Percentiles rank a stretch among this genome's conserved stretches.
Conservation (phyloP, 345 rosid species). For the Isatis tinctoria region DNA sequence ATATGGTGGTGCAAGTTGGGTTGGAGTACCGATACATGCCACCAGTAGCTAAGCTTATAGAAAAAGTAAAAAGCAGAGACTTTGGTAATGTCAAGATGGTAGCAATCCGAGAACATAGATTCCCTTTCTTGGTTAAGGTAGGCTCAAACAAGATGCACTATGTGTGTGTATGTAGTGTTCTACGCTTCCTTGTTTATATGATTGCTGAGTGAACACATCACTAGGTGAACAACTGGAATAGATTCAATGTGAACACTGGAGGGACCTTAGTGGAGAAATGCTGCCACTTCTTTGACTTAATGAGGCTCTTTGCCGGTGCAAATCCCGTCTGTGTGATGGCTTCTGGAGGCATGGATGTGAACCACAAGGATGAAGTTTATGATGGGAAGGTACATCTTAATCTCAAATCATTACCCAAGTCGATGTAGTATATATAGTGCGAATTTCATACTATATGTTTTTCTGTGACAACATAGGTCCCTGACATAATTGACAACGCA, state of each 20-base stretch:
- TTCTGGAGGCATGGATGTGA: constrained; percentile 89
- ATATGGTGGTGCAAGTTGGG: constrained; percentile 90
- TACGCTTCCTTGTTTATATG: not conserved
- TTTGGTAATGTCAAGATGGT: constrained; percentile 86
- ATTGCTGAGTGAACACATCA: constrained; percentile 6
- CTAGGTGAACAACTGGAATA: constrained; percentile 90
- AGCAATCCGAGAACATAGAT: constrained; percentile 83
- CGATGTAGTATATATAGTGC: not conserved
- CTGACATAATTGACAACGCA: constrained; percentile 88
- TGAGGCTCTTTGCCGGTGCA: constrained; percentile 83
- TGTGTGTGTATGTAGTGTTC: not conserved
- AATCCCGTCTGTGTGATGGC: constrained; percentile 90
- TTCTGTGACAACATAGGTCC: constrained; percentile 46
- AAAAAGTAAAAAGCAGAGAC: constrained; percentile 60
- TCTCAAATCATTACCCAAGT: not conserved
- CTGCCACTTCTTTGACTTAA: constrained; percentile 95
- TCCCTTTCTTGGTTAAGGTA: constrained; percentile 97
- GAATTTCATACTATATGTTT: not conserved
- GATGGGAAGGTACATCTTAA: constrained; percentile 63
- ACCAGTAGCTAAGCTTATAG: constrained; percentile 84
- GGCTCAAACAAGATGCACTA: constrained; percentile 37
- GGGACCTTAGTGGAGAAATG: constrained; percentile 98
- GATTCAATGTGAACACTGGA: constrained; percentile 84
- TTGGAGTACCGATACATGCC: constrained; percentile 94
- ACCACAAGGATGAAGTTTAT: constrained; percentile 86